Conservation (phyloP, 768 basidiomycete species). For the Phlegmacium glaucopus region DNA sequence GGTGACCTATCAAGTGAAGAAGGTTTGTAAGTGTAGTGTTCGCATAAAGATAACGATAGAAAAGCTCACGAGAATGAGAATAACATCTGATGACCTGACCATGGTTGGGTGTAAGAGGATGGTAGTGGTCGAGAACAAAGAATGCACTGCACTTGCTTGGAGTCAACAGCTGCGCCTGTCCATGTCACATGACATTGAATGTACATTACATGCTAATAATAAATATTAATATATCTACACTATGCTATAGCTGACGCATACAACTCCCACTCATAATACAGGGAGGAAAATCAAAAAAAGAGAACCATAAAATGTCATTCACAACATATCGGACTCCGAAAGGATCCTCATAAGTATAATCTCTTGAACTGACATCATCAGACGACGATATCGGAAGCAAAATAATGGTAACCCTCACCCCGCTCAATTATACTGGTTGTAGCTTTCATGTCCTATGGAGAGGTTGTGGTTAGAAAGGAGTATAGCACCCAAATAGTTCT, state of each 20-base stretch:
- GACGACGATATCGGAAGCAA: neutral
- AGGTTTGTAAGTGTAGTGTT: conserved; percentile 1
- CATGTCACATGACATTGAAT: neutral
- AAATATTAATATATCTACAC: no score
- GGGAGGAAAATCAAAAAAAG: neutral
- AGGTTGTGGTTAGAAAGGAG: conserved; percentile 11
- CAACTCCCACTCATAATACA: no score
- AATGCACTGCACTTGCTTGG: no score
- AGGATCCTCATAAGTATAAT: conserved; percentile 33
- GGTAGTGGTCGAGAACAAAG: conserved; percentile 9
- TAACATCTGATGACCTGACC: conserved; percentile 68
- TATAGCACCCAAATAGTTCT: neutral
- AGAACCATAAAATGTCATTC: conserved; percentile 1
- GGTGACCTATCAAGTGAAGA: conserved; percentile 47
- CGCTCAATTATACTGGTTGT: conserved; percentile 45
- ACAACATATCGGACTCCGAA: conserved; percentile 31
- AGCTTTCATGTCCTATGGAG: conserved; percentile 40
- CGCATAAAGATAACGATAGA: neutral
- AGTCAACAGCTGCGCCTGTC: no score
- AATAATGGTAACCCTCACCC: conserved; percentile 31
- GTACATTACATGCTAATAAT: no score
- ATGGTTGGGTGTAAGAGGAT: conserved; percentile 27
- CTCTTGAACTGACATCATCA: conserved; percentile 26
- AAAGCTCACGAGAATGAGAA: conserved; percentile 69
- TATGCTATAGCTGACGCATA: no score